phyloP scores from a whole-genome alignment of 805 yeast genomes.

The Starmera pachycereana region DNA sequence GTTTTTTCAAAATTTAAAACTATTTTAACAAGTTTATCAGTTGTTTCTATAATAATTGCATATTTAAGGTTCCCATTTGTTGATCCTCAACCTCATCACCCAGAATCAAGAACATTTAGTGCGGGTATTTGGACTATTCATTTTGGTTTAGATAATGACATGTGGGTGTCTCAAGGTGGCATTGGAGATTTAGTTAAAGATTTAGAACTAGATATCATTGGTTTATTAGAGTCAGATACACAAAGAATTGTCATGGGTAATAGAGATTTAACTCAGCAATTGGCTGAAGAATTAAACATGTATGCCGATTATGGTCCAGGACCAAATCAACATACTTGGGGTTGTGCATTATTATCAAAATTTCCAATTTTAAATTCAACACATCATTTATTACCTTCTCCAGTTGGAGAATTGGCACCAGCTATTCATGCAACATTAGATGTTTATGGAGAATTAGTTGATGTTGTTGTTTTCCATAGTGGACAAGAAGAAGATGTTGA shows the following conservation, averaged over 20 bases:
- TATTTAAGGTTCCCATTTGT: constrained; percentile 46
- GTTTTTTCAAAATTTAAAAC: constrained; percentile 11
- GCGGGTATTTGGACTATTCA: constrained; percentile 99
- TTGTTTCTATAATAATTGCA: constrained; percentile 41
- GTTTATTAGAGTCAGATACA: constrained; percentile 86
- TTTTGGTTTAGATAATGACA: constrained; percentile 92
- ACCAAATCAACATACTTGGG: constrained; percentile 98
- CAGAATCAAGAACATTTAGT: constrained; percentile 62
- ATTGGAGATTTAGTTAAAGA: constrained; percentile 79
- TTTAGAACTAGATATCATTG: constrained; percentile 84
- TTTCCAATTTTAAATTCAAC: constrained; percentile 88
- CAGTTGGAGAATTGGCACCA: constrained; percentile 97
- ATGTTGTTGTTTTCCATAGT: constrained; percentile 93
- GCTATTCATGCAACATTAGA: constrained; percentile 95
- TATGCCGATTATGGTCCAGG: constrained; percentile 97
- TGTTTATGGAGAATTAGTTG: constrained; percentile 78
- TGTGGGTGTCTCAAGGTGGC: constrained; percentile 94
- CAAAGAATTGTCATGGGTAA: constrained; percentile 92
- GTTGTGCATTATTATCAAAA: constrained; percentile 82
- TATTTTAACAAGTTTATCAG: constrained; percentile 26
- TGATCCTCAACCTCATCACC: constrained; percentile 59
- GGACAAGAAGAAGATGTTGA: constrained; percentile 98
- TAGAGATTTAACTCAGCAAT: constrained; percentile 82
- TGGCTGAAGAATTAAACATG: constrained; percentile 90
- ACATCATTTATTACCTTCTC: constrained; percentile 89